Percentiles rank a stretch among this genome's conserved stretches.
phyloP scores from a whole-genome alignment of 1,284 basidiomycete genomes.

The Fistulinella cinereoalba region DNA sequence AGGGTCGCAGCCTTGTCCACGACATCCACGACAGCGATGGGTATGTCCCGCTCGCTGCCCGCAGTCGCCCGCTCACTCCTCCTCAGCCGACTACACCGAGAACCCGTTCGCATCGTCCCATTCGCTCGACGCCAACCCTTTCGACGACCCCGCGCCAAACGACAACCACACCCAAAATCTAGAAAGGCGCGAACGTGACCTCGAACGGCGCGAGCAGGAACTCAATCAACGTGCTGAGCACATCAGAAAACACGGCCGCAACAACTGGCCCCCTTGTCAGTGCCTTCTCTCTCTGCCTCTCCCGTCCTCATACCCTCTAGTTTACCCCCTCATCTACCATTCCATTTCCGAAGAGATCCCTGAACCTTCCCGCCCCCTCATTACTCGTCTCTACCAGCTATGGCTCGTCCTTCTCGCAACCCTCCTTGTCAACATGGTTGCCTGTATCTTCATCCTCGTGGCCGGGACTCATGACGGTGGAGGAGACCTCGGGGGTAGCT shows the following conservation, averaged over 20 bases:
- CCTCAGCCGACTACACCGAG: slow-evolving; percentile 45
- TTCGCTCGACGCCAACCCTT: slow-evolving; percentile 79
- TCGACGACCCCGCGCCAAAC: slow-evolving; percentile 65
- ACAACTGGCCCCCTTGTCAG: slow-evolving; percentile 88
- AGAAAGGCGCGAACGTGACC: slow-evolving; percentile 70
- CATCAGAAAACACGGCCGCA: slow-evolving; percentile 77
- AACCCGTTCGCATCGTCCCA: slow-evolving; percentile 83
- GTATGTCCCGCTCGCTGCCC: slow-evolving; percentile 7
- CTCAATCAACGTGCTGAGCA: slow-evolving; percentile 66
- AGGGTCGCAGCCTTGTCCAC: slow-evolving; percentile 1
- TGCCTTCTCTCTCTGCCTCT: slow-evolving; percentile 15
- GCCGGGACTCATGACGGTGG: slow-evolving; percentile 76
- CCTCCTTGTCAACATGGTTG: slow-evolving; percentile 86
- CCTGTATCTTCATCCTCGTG: slow-evolving; percentile 84
- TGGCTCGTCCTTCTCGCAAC: slow-evolving; percentile 83
- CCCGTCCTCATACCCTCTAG: slow-evolving; percentile 42
- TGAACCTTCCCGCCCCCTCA: slow-evolving; percentile 72
- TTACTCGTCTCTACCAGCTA: slow-evolving; percentile 82
- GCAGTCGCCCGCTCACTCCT: slow-evolving; percentile 2
- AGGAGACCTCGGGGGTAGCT: slow-evolving; percentile 75
- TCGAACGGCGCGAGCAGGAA: slow-evolving; percentile 75
- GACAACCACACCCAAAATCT: slow-evolving; percentile 55
- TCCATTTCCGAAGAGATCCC: slow-evolving; percentile 89
- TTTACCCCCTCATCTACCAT: slow-evolving; percentile 93
- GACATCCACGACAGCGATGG: slow-evolving; percentile 1